Evolutionary conservation across 108 stramenopile species (phyloP), one percentile per base, ranked within the genome.

Genomic region (Pinguiococcus pyrenoidosus): DNA sequence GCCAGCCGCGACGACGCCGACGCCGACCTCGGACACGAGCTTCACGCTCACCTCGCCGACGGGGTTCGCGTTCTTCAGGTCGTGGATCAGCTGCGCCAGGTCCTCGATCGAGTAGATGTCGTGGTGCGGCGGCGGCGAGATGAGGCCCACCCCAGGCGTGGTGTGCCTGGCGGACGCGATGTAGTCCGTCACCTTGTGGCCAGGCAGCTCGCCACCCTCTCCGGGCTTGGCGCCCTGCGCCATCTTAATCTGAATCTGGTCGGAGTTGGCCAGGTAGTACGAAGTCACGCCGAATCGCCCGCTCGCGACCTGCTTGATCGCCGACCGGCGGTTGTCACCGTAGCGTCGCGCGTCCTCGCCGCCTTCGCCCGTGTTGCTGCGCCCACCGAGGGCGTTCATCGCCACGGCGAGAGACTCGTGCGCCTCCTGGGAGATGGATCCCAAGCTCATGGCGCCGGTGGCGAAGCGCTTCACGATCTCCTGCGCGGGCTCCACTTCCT

Each of bases 221-320:
- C 90, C 90, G 32, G 90, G 90, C 75, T 92, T 92, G 26, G 87
- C 85, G 40, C 90, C 90, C 69, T 92, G 90, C 5, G 90, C 90
- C 90, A 92, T 92, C 68, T 92, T 92, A 62, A 92, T 92, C 64
- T 92, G 86, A 49, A 92, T 83, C 75, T 92, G 90, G 68, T 92
- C 87, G 54, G 82, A 80, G 56, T 92, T 88, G 36, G 87, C 87
- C 26, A 92, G 73, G 64, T 92, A 92, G 51, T 87, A 77, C 0
- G 85, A 83, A 25, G 90, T 92, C n/a, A 92, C 90, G 44, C 90
- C 90, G 55, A 92, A 92, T 46, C 90, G 61, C 35, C 86, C 90
- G 7, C 83, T 84, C 22, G 90, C 90, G 53, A 92, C 87, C 66
- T 92, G 89, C 59, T 92, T 92, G 64, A 92, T 92, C 63, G 69